A percentile compares a stretch with the other conserved stretches of the same genome.
Evolutionary conservation across 257 asterid genomes (phyloP).

Genomic region (Gentiana straminea): DNA sequence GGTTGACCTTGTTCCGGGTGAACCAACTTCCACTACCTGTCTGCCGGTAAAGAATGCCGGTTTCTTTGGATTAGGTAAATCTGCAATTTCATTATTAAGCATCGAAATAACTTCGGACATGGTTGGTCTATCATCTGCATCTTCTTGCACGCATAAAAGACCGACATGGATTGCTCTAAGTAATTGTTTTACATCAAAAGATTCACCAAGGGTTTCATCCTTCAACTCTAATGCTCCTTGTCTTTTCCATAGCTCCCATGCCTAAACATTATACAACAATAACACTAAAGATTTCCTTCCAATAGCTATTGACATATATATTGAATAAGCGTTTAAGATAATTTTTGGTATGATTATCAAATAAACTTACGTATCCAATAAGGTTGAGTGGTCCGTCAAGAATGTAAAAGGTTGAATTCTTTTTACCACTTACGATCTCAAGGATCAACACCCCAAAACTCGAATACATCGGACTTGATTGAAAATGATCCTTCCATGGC

Average conservation of each 20-base stretch:
- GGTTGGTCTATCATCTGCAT: constrained; percentile 36
- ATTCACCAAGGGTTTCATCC: constrained; percentile 30
- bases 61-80: constrained; percentile 24
- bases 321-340: background rate
- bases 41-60: constrained; percentile 40
- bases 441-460: constrained; percentile 49
- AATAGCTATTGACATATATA: background rate
- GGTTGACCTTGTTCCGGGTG: too few species aligned
- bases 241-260: constrained; percentile 49
- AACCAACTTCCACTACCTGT: constrained; percentile 5
- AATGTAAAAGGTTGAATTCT: constrained; percentile 27
- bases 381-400: constrained; percentile 40
- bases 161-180: constrained; percentile 36
- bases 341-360: too few species aligned
- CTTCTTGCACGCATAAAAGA: constrained; percentile 45
- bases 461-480: constrained; percentile 47
- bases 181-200: constrained; percentile 22
- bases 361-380: constrained; percentile 44
- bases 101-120: constrained; percentile 35
- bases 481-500: constrained; percentile 62
- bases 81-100: constrained; percentile 27
- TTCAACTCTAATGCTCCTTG: constrained; percentile 24
- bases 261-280: constrained; percentile 21
- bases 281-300: background rate
- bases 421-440: constrained; percentile 52